Conservation (phyloP, 2,329 filamentous ascomycete genomes). For the Tetracladium maxilliforme region DNA sequence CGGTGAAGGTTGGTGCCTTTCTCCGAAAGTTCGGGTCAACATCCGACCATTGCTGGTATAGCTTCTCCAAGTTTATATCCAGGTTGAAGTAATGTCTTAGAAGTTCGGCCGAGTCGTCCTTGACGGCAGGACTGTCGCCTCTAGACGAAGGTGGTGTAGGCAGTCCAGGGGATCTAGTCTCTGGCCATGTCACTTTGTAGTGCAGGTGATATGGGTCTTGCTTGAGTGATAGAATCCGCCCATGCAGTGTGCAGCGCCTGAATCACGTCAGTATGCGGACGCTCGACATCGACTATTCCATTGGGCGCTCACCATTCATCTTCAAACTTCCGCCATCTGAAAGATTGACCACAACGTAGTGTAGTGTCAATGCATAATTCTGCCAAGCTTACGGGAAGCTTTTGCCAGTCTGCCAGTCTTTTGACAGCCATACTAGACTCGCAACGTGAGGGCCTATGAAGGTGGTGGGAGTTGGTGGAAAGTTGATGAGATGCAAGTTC, state of each 20-base stretch:
- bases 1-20: constrained; percentile 74
- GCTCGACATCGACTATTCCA: not conserved
- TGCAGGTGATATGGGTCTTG: constrained; percentile 70
- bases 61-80: constrained; percentile 52
- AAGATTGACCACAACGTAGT: constrained; percentile 87
- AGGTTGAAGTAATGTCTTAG: constrained; percentile 81
- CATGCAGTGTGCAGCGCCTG: constrained; percentile 71
- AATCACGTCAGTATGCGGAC: constrained; percentile 1
- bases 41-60: constrained; percentile 80
- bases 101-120: constrained; percentile 60
- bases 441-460: too few species aligned
- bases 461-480: too few species aligned
- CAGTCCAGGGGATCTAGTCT: constrained; percentile 11
- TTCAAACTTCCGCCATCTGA: constrained; percentile 78
- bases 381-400: constrained; percentile 64
- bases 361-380: constrained; percentile 94
- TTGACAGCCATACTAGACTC: constrained; percentile 18
- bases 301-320: constrained; percentile 56
- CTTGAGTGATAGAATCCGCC: constrained; percentile 69
- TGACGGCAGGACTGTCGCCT: constrained; percentile 13
- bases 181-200: constrained; percentile 58
- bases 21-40: constrained; percentile 80
- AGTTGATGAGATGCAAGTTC: too few species aligned
- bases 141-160: constrained; percentile 21
- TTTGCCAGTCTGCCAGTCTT: constrained; percentile 66